Conservation (phyloP, 208 protist species). For the Crithidia fasciculata region DNA sequence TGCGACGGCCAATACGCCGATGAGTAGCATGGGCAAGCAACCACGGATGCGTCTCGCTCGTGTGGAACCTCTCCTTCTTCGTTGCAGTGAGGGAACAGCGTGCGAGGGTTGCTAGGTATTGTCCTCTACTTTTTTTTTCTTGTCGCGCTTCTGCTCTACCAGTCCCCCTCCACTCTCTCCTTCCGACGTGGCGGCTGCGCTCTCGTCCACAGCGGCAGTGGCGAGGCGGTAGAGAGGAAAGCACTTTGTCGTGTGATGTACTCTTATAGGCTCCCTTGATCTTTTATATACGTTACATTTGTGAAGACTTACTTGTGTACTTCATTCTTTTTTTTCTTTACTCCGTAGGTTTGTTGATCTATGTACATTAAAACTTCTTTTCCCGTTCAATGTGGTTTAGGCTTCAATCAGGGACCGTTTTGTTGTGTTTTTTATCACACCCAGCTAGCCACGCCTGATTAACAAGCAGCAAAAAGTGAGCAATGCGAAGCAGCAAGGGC, state of each 20-base stretch:
- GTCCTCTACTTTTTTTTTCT: not conserved
- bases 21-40: conserved; percentile 33
- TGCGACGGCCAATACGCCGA: conserved; percentile 85
- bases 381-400: not conserved
- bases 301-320: not conserved
- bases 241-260: not conserved
- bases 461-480: not conserved
- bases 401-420: not conserved
- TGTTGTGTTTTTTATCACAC: conserved; percentile 24
- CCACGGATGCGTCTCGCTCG: not conserved
- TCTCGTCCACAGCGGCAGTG: not conserved
- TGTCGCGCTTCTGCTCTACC: not conserved
- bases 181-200: not conserved
- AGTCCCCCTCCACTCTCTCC: not conserved
- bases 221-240: not conserved
- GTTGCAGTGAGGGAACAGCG: not conserved
- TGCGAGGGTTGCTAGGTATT: not conserved
- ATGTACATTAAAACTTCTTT: conserved; percentile 18
- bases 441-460: not conserved
- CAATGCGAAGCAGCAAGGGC: not conserved
- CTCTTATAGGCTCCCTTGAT: not conserved
- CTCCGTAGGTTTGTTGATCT: not conserved
- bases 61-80: not conserved
- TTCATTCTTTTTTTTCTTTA: conserved; percentile 17
- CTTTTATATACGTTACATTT: not conserved